Base-by-base conservation (phyloP, 2,329 filamentous ascomycete species). In the Cucurbitaria berberidis region DNA sequence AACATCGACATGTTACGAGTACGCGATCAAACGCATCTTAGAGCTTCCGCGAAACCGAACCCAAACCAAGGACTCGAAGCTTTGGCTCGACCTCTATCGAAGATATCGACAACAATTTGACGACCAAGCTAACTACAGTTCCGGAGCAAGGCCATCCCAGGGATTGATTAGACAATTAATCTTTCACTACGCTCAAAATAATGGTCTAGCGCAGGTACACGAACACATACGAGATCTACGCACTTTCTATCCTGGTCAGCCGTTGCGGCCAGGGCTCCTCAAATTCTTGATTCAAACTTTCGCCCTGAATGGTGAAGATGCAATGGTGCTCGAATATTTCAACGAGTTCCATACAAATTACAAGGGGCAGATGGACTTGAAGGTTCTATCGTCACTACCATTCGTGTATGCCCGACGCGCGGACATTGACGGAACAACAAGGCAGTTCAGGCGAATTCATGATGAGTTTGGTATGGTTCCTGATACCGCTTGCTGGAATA, bases 351-450 rank as follows among this genome's bases (percentile, higher is more conserved):
- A 44, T 9, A 26, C 29, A 27, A 39, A 47, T 8, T 59, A 60
- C 19, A 40, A 40, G 9, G 18, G 45, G n/a, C 38, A 45, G 5
- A 32, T 66, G 7, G 49, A 60, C 13, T 38, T 66, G 3, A 48
- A 53, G 4, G 41, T 63, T 22, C 38, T 73, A 3, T 59, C 62
- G 9, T 50, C 60, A 15, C 63, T 92, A 3, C 78, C 96, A 35
- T 85, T 89, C 59, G 89, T 88, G 0, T 85, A 93, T 74, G 87
- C 91, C 1, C 83, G 85, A 51, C 79, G 84, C 44, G 89, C 86
- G 2, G 85, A 96, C 60, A 72, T 88, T 0, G 67, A 77, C 3
- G 79, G 84, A 45, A 85, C 88, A 0, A 76, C 83, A 44, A 72
- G 78, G 18, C 82, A 87, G 30, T 89, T 97, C 55, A 68, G 84